Conservation (phyloP, 805 yeast species). For the Candida verbasci region DNA sequence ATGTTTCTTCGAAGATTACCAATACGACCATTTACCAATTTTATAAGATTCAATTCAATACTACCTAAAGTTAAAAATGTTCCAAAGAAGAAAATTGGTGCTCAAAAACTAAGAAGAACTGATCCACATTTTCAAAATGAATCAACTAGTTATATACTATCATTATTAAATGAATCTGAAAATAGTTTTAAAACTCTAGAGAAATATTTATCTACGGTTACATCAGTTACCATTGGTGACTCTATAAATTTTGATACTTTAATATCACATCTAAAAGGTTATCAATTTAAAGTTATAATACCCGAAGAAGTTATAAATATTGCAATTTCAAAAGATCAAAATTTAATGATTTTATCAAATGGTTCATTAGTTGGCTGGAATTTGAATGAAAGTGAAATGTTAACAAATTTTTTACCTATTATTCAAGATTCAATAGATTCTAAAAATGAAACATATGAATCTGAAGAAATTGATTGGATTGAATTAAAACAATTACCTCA, state of each 20-base stretch:
- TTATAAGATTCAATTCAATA: neutral
- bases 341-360: slow-evolving; percentile 64
- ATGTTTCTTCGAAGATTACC: no score
- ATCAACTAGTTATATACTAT: slow-evolving; percentile 20
- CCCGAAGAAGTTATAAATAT: slow-evolving; percentile 68
- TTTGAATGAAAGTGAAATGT: slow-evolving; percentile 50
- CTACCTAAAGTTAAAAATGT: neutral
- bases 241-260: slow-evolving; percentile 54
- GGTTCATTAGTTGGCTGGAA: slow-evolving; percentile 90
- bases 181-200: slow-evolving; percentile 19
- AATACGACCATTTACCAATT: no score
- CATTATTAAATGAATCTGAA: slow-evolving; percentile 18
- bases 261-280: slow-evolving; percentile 19
- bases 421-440: slow-evolving; percentile 40
- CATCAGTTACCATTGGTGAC: slow-evolving; percentile 72
- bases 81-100: slow-evolving; percentile 8
- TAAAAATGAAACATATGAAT: slow-evolving; percentile 40
- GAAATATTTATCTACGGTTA: slow-evolving; percentile 44
- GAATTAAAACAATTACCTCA: slow-evolving; percentile 32
- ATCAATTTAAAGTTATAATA: slow-evolving; percentile 28
- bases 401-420: slow-evolving; percentile 47
- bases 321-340: slow-evolving; percentile 33
- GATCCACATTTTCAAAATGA: slow-evolving; percentile 19
- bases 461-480: slow-evolving; percentile 83
- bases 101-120: slow-evolving; percentile 24